Conservation (phyloP, 352 stramenopile genomes). For the Peronosclerospora sorghi region DNA sequence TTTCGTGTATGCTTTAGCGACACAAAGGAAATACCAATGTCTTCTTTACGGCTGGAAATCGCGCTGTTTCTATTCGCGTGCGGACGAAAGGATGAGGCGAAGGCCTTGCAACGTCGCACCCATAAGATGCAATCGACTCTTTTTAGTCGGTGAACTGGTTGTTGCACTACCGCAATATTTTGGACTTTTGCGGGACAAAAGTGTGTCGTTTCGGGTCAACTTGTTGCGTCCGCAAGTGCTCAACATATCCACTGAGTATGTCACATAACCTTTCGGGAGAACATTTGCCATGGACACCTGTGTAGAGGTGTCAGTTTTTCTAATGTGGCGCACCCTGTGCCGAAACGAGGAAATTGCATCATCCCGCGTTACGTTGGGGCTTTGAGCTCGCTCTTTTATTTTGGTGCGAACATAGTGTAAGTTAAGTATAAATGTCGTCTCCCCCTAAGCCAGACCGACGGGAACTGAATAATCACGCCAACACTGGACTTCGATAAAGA, state of each 20-base stretch:
- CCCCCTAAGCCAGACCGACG: background rate
- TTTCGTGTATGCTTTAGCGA: slow-evolving; percentile 68
- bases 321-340: slow-evolving; percentile 65
- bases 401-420: slow-evolving; percentile 1
- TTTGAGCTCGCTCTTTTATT: slow-evolving; percentile 13
- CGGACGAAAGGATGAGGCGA: slow-evolving; percentile 59
- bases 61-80: slow-evolving; percentile 17
- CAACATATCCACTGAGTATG: slow-evolving; percentile 20
- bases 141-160: slow-evolving; percentile 19
- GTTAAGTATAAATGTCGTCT: slow-evolving; percentile 2
- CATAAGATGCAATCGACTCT: slow-evolving; percentile 37
- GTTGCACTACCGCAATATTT: slow-evolving; percentile 7
- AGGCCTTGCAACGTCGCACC: slow-evolving; percentile 51
- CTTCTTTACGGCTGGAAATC: slow-evolving; percentile 44
- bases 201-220: no score
- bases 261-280: slow-evolving; percentile 39
- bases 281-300: slow-evolving; percentile 63
- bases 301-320: slow-evolving; percentile 55
- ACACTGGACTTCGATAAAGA: slow-evolving; percentile 8
- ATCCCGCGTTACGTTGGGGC: slow-evolving; percentile 21
- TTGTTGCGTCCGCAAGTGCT: background rate
- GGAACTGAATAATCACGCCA: slow-evolving; percentile 1
- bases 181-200: slow-evolving; percentile 9
- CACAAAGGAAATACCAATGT: slow-evolving; percentile 65
- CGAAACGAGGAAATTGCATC: slow-evolving; percentile 64